These are phyloP conservation scores for Solioccasus polychromus DNA, from an alignment of 768 basidiomycete genomes.

Conservation along the genomic window DNA sequence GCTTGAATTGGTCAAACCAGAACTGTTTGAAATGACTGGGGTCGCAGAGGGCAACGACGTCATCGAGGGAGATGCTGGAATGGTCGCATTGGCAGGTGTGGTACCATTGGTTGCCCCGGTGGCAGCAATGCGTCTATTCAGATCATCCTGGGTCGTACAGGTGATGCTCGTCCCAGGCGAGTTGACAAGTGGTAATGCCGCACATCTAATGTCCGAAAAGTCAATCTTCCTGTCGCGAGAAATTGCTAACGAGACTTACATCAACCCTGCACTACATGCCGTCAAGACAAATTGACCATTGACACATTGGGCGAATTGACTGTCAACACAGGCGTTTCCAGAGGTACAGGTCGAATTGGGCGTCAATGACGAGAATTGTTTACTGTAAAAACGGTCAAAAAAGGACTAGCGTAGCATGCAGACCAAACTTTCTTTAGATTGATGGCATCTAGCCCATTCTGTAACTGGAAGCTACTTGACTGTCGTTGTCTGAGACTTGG, in stretches of 20 bases:
- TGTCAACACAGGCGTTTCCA: conserved; percentile 48
- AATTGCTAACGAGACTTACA: conserved; percentile 7
- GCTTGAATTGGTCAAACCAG: conserved; percentile 18
- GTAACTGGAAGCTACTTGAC: conserved; percentile 25
- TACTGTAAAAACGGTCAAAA: conserved; percentile 15
- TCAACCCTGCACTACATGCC: conserved; percentile 16
- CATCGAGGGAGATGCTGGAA: conserved; percentile 16
- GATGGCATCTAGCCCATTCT: conserved; percentile 43
- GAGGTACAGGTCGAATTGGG: conserved; percentile 34
- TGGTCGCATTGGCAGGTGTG: conserved; percentile 15
- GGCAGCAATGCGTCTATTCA: conserved; percentile 45
- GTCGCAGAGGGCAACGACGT: background rate
- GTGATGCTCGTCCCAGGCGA: conserved; percentile 47
- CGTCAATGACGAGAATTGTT: conserved; percentile 18
- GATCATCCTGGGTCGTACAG: conserved; percentile 49
- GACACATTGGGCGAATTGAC: conserved; percentile 56
- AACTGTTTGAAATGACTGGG: conserved; percentile 3
- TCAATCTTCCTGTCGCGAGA: background rate
- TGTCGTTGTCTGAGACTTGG: conserved; percentile 34
- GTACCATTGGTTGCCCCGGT: conserved; percentile 24
- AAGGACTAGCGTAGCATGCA: background rate
- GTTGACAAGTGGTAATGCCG: conserved; percentile 51
- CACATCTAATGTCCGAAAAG: conserved; percentile 12
- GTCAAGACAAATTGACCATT: conserved; percentile 37
- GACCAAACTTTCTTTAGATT: conserved; percentile 37